These are phyloP conservation scores for Colletotrichum sp. DNA, from an alignment of 2,329 filamentous ascomycete genomes.

Conservation along the genomic window DNA sequence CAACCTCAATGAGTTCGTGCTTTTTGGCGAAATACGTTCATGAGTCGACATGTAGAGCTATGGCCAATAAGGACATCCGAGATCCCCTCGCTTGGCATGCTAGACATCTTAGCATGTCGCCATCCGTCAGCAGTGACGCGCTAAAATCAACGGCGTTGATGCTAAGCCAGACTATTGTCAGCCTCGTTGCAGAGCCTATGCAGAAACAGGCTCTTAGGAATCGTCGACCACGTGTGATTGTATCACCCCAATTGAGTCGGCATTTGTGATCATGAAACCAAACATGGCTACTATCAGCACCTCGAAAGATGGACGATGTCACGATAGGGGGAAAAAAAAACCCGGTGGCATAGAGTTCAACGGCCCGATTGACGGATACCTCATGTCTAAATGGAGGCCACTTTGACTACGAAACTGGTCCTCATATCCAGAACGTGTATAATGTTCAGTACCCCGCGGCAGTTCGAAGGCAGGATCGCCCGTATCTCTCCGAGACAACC, in stretches of 20 bases:
- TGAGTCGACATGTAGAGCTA: not conserved
- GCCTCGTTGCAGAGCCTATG: not conserved
- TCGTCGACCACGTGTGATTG: not conserved
- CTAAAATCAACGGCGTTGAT: not conserved
- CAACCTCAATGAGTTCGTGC: not conserved
- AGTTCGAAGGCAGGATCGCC: not conserved
- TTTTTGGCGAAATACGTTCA: not conserved
- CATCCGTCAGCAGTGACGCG: not conserved
- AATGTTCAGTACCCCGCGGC: not conserved
- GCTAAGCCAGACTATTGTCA: not conserved
- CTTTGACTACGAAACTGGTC: not conserved
- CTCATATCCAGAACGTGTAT: not conserved
- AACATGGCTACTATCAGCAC: not conserved
- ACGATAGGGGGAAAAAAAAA: not conserved
- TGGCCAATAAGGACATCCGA: not conserved
- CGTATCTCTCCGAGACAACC: not conserved
- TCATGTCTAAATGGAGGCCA: not conserved
- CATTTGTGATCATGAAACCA: not conserved
- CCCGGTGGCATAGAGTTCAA: not conserved
- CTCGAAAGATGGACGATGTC: not conserved
- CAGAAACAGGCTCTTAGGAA: not conserved
- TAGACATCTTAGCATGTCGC: not conserved
- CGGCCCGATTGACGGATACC: not conserved
- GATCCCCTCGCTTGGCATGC: not conserved
- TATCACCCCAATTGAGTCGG: not conserved